Evolutionary conservation across 148 eudicot genomes (phyloP), one percentile per base, ranked within the genome.

Genomic region (Arctostaphylos glauca): DNA sequence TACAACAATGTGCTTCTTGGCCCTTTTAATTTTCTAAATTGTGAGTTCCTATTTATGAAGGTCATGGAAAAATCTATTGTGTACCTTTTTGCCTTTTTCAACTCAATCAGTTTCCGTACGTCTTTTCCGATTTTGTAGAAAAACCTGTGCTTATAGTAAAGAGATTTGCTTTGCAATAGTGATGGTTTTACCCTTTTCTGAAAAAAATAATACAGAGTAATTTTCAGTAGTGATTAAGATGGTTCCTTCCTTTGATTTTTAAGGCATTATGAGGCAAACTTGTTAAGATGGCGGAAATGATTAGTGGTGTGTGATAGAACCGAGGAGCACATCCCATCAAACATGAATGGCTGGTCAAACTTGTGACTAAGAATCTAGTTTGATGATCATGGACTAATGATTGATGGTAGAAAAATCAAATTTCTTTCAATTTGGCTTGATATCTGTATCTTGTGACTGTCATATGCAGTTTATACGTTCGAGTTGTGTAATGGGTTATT

Each of bases 201-300:
- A 0, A 31, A 31, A 31, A 31, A 31, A 31, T 31, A 31, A n/a
- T n/a, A n/a, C n/a, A n/a, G n/a, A n/a, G 38, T 2, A 18, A 12
- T 21, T 60, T 14, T 9, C 31, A 53, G 4, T 4, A 12, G 50
- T 43, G 71, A 44, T 66, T n/a, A 58, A 56, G 59, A 76, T 13
- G 48, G 80, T 76, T 4, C 41, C 38, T 58, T 78, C 55, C 23
- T 79, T 79, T 44, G 50, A 47, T 62, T 79, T 64, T 52, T 76
- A 44, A 53, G 44, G 14, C 50, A 56, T 41, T 78, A 4, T 78
- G 53, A n/a, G 53, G 41, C 9, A 59, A 78, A 18, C 59, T 60
- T 16, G 31, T 41, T n/a, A 44, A n/a, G 81, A 58, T 2, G 12
- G 53, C 5, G 43, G 67, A 6, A 43, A 59, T n/a, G 67, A 46